Evolutionary conservation across 345 rosid genomes (phyloP), one percentile per base, ranked within the genome.

Genomic region (Citrus cavaleriei): DNA sequence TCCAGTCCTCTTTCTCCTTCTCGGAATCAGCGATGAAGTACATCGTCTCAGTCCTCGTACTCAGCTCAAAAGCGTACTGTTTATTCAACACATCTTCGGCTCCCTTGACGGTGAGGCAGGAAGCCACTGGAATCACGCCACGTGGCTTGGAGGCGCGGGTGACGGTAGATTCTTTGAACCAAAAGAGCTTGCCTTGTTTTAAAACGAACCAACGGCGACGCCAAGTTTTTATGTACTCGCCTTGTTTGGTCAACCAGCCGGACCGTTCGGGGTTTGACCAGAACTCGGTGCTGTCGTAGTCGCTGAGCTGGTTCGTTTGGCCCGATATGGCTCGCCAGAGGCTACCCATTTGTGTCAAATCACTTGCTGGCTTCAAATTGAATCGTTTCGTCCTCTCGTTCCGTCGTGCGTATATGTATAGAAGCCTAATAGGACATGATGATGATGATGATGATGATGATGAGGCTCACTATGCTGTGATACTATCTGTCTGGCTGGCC

Each of bases 1-100:
- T 92, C 97, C 94, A 91, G 32, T 91, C 93, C 85, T 92, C 94
- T 82, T 90, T 92, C 78, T 92, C 92, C 76, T 87, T 90, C 82
- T 92, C 97, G 3, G 90, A 81, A 74, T 91, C 97, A 21, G 94
- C 94, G 74, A 89, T 86, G 77, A 89, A 92, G 72, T 86, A 89
- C 94, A 89, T 89, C 6, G 91, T 91, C 51, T 87, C 91, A 7
- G 64, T 80, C 65, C 88, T 77, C 77, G 90, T 86, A 42, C 93
- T 88, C 27, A 92, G 40, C 87, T 89, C 92, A 76, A 92, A 92
- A 18, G 90, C 92, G 86, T 79, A 83, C 69, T 84, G 89, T 76
- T 86, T 92, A 74, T 92, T 87, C 73, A 89, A 84, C 55, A 87
- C 74, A 66, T 92, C 94, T 81, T 91, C 93, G 8, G 92, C 94